phyloP scores from a whole-genome alignment of 371 early-diverging fungal species.

The Catenaria anguillulae region DNA sequence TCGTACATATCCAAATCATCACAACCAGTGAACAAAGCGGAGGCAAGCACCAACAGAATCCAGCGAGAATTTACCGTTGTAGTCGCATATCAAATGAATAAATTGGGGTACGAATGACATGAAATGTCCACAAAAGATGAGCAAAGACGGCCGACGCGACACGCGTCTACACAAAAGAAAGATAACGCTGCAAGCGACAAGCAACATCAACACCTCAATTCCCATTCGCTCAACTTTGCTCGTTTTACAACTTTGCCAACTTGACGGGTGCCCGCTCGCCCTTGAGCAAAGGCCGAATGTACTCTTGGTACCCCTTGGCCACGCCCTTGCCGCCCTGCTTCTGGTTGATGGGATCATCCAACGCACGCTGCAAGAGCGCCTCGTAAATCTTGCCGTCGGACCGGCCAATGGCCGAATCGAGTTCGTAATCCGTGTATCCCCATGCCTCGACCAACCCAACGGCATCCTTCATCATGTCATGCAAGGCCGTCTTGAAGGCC shows the following conservation, averaged over 20 bases:
- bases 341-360: slow-evolving; percentile 46
- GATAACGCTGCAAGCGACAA: no score
- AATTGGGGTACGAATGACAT: no score
- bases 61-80: no score
- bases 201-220: no score
- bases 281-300: slow-evolving; percentile 16
- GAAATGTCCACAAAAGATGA: no score
- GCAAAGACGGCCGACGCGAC: no score
- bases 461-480: slow-evolving; percentile 6
- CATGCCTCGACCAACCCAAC: slow-evolving; percentile 9
- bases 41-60: no score
- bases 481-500: neutral
- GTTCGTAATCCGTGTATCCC: slow-evolving; percentile 51
- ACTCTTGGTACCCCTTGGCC: slow-evolving; percentile 36
- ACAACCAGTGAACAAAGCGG: no score
- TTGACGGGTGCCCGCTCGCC: neutral
- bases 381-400: slow-evolving; percentile 63
- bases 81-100: no score
- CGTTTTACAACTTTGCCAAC: neutral
- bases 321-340: slow-evolving; percentile 26
- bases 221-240: no score
- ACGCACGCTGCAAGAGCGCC: slow-evolving; percentile 46
- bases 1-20: no score
- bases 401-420: slow-evolving; percentile 62
- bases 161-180: no score